These are phyloP conservation scores for Saprolegnia diclina DNA, from an alignment of 352 stramenopile species.

Conservation along the genomic window DNA sequence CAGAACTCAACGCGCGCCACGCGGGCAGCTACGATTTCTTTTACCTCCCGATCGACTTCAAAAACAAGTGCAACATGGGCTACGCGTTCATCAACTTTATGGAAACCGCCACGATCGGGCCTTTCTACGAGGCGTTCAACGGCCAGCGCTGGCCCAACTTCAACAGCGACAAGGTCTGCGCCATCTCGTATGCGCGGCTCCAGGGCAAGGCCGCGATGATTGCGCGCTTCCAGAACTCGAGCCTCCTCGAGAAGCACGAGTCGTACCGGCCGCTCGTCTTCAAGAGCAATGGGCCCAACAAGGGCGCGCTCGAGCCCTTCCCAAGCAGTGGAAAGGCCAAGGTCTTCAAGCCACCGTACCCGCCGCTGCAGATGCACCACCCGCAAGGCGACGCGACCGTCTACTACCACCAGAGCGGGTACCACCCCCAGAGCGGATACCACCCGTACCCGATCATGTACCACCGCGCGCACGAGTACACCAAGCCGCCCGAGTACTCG, in stretches of 20 bases:
- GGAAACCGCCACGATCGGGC: slow-evolving; percentile 63
- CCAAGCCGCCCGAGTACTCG: neutral
- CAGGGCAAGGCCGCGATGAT: slow-evolving; percentile 97
- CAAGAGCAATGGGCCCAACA: slow-evolving; percentile 59
- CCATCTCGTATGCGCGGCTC: slow-evolving; percentile 98
- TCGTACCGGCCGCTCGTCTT: slow-evolving; percentile 91
- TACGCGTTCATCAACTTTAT: slow-evolving; percentile 99
- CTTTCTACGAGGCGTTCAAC: slow-evolving; percentile 83
- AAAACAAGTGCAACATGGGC: slow-evolving; percentile 99
- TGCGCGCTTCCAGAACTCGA: slow-evolving; percentile 98
- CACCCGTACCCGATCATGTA: neutral
- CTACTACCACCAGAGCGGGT: neutral
- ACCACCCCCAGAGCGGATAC: neutral
- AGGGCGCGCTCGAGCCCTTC: slow-evolving; percentile 63
- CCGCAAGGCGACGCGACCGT: neutral
- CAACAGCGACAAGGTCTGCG: slow-evolving; percentile 98
- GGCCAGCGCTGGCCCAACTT: slow-evolving; percentile 95
- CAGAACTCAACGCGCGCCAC: slow-evolving; percentile 93
- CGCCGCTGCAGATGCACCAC: neutral
- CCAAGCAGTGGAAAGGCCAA: slow-evolving; percentile 25
- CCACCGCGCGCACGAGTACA: neutral
- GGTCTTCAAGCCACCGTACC: neutral
- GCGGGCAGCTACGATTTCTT: slow-evolving; percentile 97
- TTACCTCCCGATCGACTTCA: slow-evolving; percentile 99
- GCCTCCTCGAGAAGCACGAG: slow-evolving; percentile 89